Conservation (phyloP, 1,284 basidiomycete genomes). For the Boletus smithii region DNA sequence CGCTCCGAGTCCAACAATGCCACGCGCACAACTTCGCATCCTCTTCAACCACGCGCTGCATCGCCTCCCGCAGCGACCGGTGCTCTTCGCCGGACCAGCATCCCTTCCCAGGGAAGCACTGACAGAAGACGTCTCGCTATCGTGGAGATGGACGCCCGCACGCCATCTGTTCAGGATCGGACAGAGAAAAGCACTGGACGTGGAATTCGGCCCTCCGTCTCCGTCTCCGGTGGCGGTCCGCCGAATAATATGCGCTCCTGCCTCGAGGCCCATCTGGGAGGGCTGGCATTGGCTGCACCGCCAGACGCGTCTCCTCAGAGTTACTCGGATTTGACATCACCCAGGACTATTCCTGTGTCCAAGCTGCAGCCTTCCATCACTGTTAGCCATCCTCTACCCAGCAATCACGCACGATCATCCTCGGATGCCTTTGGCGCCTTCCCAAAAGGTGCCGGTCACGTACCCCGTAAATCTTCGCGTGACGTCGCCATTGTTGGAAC, state of each 20-base stretch:
- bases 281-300: constrained; percentile 63
- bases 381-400: constrained; percentile 14
- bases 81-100: constrained; percentile 43
- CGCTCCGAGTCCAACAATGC: constrained; percentile 35
- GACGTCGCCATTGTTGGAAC: constrained; percentile 60
- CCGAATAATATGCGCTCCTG: constrained; percentile 38
- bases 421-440: constrained; percentile 38
- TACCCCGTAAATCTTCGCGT: constrained; percentile 43
- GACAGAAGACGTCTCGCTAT: constrained; percentile 67
- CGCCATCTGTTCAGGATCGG: constrained; percentile 20
- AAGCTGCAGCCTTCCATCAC: constrained; percentile 21
- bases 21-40: constrained; percentile 10
- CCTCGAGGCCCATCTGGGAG: constrained; percentile 45
- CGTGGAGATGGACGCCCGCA: constrained; percentile 48
- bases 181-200: constrained; percentile 29
- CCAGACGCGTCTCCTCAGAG: constrained; percentile 58
- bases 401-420: constrained; percentile 42
- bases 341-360: constrained; percentile 43
- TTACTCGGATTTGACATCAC: constrained; percentile 50
- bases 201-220: constrained; percentile 25
- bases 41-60: constrained; percentile 24
- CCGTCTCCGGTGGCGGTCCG: constrained; percentile 29
- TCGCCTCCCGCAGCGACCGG: constrained; percentile 28
- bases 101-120: constrained; percentile 53
- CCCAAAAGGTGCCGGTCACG: constrained; percentile 20